Evolutionary conservation across 1,284 basidiomycete genomes (phyloP).

Genomic region (Lentinula novae-zelandiae): DNA sequence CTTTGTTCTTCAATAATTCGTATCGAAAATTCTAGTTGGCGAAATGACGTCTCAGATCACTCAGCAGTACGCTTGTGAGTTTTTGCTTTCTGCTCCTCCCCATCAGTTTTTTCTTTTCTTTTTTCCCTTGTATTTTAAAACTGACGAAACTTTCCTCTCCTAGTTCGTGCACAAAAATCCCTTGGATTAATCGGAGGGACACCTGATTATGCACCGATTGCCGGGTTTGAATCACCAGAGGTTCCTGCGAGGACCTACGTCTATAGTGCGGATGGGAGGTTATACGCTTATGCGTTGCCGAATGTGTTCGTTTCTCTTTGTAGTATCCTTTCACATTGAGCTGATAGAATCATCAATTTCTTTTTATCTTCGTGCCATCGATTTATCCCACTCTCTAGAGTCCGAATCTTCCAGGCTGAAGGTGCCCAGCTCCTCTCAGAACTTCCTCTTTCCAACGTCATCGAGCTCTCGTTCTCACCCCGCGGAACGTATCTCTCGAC

Average conservation of each 20-base stretch:
- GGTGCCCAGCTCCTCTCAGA: slow-evolving; percentile 69
- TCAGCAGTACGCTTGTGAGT: slow-evolving; percentile 79
- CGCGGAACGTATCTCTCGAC: slow-evolving; percentile 90
- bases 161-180: slow-evolving; percentile 92
- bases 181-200: slow-evolving; percentile 82
- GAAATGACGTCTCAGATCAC: slow-evolving; percentile 63
- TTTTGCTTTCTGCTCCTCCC: too few relatives aligned
- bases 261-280: slow-evolving; percentile 87
- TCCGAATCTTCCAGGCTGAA: slow-evolving; percentile 77
- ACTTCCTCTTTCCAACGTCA: slow-evolving; percentile 65
- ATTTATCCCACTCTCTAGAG: slow-evolving; percentile 34
- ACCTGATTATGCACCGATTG: slow-evolving; percentile 70
- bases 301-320: slow-evolving; percentile 48
- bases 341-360: slow-evolving; percentile 12
- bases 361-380: slow-evolving; percentile 1
- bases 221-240: slow-evolving; percentile 67
- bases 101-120: background rate
- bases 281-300: slow-evolving; percentile 83
- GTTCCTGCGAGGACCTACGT: slow-evolving; percentile 70
- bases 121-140: background rate
- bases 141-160: slow-evolving; percentile 19
- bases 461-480: slow-evolving; percentile 90
- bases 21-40: too few relatives aligned
- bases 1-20: too few relatives aligned
- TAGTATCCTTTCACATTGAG: slow-evolving; percentile 12